Evolutionary conservation across 495 filamentous ascomycete genomes (phyloP), one percentile per base, ranked within the genome.

Genomic region (Acidiella bohemica): DNA sequence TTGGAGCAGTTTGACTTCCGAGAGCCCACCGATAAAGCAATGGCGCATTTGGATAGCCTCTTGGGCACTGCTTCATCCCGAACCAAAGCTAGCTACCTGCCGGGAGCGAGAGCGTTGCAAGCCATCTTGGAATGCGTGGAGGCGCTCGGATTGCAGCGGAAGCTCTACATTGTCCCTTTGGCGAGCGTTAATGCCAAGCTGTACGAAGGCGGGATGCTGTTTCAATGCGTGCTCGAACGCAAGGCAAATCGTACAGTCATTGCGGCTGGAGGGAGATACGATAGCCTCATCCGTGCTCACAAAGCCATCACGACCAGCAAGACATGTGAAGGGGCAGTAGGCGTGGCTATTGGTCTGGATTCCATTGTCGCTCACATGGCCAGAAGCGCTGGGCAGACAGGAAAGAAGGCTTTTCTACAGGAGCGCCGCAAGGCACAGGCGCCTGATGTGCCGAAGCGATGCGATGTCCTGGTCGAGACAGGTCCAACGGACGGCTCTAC

Each of bases 241-340:
- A 93, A 88, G 58, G 25, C 43, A 7, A 75, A 75, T 47, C 66
- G 70, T 21, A 80, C 90, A 48, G 81, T 96, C 8, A 84, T 97
- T 50, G 90, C 88, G 0, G 90, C 87, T 24, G 90, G 90, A 34
- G 90, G 90, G 20, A 77, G 90, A 20, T 97, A 96, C 57, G 90
- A 97, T 55, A 70, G 71, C 16, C 63, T 97, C 30, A 88, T 97
- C 25, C 66, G 71, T 56, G 78, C 76, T 22, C 73, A 83, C 50
- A 68, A 71, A 5, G 71, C 35, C 65, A 68, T 19, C 63, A 60
- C 30, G 39, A 47, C n/a, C 49, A 17, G 16, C 41, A 50, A 26
- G 42, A 62, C 68, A 36, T 65, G 67, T 29, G 84, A 87, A 25
- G 37, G 38, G 51, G 88, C 83, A 8, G 90, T 96, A 26, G 90